Percentiles rank a stretch among this genome's conserved stretches.
phyloP scores from a whole-genome alignment of 225 moss, liverwort and hornwort genomes.

The Thuidium tamariscinum region DNA sequence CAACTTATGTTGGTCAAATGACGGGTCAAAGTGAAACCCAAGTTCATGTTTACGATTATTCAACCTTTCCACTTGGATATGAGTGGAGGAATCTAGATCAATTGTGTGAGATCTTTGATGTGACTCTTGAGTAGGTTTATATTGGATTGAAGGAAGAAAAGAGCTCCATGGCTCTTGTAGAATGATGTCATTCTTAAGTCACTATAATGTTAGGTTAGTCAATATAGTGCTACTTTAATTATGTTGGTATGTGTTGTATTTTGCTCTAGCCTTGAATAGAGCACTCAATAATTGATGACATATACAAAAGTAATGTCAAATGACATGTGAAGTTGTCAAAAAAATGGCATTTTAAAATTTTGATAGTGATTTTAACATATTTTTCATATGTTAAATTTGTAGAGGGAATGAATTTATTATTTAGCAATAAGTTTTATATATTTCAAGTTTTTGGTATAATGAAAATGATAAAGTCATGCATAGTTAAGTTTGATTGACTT shows the following conservation, averaged over 20 bases:
- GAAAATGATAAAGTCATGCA: background rate
- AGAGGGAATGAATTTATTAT: too few relatives aligned
- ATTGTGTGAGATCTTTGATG: background rate
- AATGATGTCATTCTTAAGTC: background rate
- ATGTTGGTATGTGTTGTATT: too few relatives aligned
- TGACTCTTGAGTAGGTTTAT: fast-evolving
- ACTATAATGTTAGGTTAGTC: background rate
- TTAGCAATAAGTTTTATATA: background rate
- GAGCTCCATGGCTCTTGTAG: fast-evolving
- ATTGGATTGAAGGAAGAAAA: background rate
- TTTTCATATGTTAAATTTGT: background rate
- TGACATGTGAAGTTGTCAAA: too few relatives aligned
- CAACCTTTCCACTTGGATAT: background rate
- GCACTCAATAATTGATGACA: too few relatives aligned
- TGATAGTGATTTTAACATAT: too few relatives aligned
- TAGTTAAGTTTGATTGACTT: background rate
- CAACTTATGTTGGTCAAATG: too few relatives aligned
- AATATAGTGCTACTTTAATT: background rate
- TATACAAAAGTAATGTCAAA: too few relatives aligned
- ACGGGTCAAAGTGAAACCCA: too few relatives aligned
- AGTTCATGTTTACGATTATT: background rate
- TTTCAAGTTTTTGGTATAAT: background rate
- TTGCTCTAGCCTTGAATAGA: background rate
- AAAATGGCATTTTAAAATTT: background rate
- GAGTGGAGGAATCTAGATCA: background rate